phyloP scores from a whole-genome alignment of 768 basidiomycete species.

The Serendipita sp. region DNA sequence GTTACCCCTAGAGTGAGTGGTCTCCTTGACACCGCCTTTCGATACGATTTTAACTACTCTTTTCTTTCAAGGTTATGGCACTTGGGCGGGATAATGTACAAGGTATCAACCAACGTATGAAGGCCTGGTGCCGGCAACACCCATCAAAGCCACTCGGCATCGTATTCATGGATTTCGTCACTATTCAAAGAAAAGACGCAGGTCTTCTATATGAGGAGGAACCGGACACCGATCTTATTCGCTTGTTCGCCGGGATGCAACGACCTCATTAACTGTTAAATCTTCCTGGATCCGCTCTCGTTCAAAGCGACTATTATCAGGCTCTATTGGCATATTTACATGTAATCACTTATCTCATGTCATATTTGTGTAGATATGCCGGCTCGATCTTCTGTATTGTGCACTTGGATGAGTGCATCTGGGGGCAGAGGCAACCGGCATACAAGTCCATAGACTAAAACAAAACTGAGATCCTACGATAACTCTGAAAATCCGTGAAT shows the following conservation, averaged over 20 bases:
- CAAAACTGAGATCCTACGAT: no score
- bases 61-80: neutral
- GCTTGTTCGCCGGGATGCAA: neutral
- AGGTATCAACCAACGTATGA: neutral
- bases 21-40: neutral
- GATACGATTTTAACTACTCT: neutral
- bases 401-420: no score
- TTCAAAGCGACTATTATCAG: no score
- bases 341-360: no score
- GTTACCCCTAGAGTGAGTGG: neutral
- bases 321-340: no score
- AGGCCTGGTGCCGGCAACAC: neutral
- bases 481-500: no score
- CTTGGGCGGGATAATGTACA: neutral
- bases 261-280: no score
- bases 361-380: no score
- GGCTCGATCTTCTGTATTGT: no score
- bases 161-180: slow-evolving; percentile 3
- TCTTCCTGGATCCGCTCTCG: no score
- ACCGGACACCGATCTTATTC: neutral
- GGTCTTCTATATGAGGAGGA: neutral
- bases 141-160: neutral
- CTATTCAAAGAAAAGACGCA: neutral
- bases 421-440: no score
- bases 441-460: no score